Conservation (phyloP, 768 basidiomycete genomes). For the Pisolithus orientalis region DNA sequence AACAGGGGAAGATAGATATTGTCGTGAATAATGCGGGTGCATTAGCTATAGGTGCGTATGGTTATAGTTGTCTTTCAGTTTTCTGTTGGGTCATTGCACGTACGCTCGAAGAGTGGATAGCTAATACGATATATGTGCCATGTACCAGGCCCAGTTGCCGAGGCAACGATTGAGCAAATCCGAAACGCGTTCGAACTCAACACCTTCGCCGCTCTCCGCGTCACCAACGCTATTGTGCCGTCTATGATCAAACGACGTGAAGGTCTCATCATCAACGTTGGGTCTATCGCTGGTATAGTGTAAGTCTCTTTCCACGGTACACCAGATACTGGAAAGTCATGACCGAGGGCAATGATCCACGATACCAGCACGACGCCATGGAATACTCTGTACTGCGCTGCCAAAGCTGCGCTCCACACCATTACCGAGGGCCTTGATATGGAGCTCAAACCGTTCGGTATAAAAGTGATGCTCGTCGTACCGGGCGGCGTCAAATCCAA, state of each 20-base stretch:
- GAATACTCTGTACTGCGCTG: slow-evolving; percentile 52
- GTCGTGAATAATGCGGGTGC: slow-evolving; percentile 76
- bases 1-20: slow-evolving; percentile 61
- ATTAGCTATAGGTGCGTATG: slow-evolving; percentile 34
- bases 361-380: slow-evolving; percentile 57
- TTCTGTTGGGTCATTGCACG: no score
- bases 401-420: slow-evolving; percentile 53
- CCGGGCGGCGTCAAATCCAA: slow-evolving; percentile 65
- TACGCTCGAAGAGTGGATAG: no score
- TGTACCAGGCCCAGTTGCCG: slow-evolving; percentile 37
- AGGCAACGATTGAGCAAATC: slow-evolving; percentile 50
- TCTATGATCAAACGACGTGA: slow-evolving; percentile 60
- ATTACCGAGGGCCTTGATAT: slow-evolving; percentile 62
- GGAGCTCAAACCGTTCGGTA: slow-evolving; percentile 69
- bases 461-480: slow-evolving; percentile 63
- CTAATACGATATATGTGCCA: neutral
- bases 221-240: slow-evolving; percentile 58
- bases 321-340: neutral
- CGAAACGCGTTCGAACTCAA: slow-evolving; percentile 60
- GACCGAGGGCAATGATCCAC: slow-evolving; percentile 1
- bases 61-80: slow-evolving; percentile 2
- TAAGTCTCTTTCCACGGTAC: slow-evolving; percentile 28
- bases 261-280: slow-evolving; percentile 70
- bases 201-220: slow-evolving; percentile 52
- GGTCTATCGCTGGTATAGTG: slow-evolving; percentile 61